These are phyloP conservation scores for Sphaerobolus stellatus DNA, from an alignment of 1,284 basidiomycete species.

Conservation along the genomic window DNA sequence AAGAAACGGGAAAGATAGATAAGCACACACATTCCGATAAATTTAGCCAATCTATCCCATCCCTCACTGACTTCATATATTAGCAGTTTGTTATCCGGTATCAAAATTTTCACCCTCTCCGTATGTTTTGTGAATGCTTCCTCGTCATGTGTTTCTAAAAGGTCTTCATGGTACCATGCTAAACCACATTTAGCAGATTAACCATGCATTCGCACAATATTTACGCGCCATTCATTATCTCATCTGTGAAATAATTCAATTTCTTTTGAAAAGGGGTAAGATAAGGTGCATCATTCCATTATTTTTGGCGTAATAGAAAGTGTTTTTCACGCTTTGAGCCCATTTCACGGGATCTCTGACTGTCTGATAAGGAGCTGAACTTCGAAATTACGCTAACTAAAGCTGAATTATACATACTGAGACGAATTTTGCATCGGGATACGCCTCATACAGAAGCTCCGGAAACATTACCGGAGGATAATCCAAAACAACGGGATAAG, in stretches of 20 bases:
- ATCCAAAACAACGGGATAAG: neutral
- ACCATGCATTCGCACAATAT: too few relatives aligned
- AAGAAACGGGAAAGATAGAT: too few relatives aligned
- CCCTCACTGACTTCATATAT: neutral
- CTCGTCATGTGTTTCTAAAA: neutral
- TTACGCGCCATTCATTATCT: too few relatives aligned
- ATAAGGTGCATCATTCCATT: too few relatives aligned
- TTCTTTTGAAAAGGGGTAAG: too few relatives aligned
- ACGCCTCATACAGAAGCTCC: neutral
- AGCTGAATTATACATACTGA: neutral
- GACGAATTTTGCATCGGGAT: neutral
- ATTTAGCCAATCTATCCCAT: neutral
- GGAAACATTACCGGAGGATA: neutral
- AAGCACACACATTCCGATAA: neutral
- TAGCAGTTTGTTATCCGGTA: neutral
- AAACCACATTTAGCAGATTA: neutral
- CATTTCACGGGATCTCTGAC: conserved; percentile 2
- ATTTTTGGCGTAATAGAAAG: too few relatives aligned
- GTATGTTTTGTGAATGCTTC: neutral
- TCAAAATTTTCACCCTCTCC: neutral
- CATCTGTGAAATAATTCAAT: too few relatives aligned
- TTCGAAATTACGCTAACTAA: too few relatives aligned
- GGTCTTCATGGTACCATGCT: neutral
- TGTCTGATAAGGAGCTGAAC: neutral
- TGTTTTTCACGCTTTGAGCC: conserved; percentile 1